Conservation (phyloP, 1,284 basidiomycete species). For the Irpex sp. region DNA sequence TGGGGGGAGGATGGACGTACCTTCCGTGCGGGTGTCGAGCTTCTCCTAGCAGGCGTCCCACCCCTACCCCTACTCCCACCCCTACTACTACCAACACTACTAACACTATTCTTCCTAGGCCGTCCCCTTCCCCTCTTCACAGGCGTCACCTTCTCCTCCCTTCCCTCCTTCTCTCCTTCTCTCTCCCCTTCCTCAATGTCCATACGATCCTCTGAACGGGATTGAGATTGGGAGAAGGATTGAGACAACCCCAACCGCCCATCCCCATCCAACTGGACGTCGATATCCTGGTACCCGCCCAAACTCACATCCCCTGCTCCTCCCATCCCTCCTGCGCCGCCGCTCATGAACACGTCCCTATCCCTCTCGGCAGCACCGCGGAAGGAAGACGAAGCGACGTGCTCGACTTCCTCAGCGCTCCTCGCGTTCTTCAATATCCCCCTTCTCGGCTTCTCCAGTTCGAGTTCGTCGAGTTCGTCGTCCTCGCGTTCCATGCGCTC, state of each 20-base stretch:
- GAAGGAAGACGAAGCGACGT: conserved; percentile 16
- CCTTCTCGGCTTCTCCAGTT: neutral
- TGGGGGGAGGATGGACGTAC: too few relatives aligned
- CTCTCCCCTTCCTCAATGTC: too few relatives aligned
- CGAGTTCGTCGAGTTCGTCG: too few relatives aligned
- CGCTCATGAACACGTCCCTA: neutral
- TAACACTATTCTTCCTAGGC: neutral
- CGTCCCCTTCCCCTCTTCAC: neutral
- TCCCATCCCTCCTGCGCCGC: conserved; percentile 9
- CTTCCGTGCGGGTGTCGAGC: neutral
- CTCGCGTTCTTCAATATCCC: conserved; percentile 10
- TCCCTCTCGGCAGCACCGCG: neutral
- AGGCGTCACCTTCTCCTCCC: too few relatives aligned
- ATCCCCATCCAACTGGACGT: conserved; percentile 16
- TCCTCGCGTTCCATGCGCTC: neutral
- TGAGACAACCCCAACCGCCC: conserved; percentile 8
- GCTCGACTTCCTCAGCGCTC: conserved; percentile 21
- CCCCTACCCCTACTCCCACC: neutral
- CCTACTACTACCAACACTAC: too few relatives aligned
- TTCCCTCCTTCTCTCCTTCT: too few relatives aligned
- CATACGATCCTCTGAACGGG: conserved; percentile 2
- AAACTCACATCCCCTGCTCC: conserved; percentile 12
- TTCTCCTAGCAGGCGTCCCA: neutral
- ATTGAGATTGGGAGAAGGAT: neutral
- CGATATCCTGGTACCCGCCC: conserved; percentile 23